A percentile compares a stretch with the other conserved stretches of the same genome.
phyloP scores from a whole-genome alignment of 257 asterid genomes.

The Phtheirospermum japonicum region DNA sequence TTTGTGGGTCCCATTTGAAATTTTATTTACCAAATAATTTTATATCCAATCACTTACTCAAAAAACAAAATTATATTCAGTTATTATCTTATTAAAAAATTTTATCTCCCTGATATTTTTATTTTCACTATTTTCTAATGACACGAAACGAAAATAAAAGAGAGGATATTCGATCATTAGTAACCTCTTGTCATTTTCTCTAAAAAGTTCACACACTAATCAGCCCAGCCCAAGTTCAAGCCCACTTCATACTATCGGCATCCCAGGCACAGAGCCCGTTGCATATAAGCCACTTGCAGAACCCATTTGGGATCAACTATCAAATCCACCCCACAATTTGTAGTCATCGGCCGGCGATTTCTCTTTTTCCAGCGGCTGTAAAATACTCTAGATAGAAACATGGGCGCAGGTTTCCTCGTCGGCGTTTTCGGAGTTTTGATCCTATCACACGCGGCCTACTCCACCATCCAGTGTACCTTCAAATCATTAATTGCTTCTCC shows the following conservation, averaged over 20 bases:
- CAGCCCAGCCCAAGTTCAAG: neutral
- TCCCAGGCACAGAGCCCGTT: neutral
- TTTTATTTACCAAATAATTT: too few species aligned
- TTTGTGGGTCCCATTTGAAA: too few species aligned
- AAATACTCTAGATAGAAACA: conserved; percentile 19
- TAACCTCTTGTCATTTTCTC: too few species aligned
- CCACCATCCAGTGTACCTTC: conserved; percentile 77
- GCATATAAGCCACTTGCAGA: neutral
- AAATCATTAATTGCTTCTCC: conserved; percentile 1
- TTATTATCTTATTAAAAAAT: too few species aligned
- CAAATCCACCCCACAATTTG: conserved; percentile 16
- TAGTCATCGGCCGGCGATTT: conserved; percentile 33
- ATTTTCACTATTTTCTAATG: too few species aligned
- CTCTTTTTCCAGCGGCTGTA: conserved; percentile 10
- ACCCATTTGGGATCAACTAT: conserved; percentile 9
- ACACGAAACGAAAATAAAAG: too few species aligned
- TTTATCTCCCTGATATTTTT: too few species aligned
- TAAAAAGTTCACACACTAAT: too few species aligned
- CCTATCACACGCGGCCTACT: conserved; percentile 73
- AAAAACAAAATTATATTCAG: too few species aligned
- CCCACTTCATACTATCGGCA: neutral
- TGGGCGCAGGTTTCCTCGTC: conserved; percentile 71
- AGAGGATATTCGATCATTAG: too few species aligned
- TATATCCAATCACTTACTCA: too few species aligned
- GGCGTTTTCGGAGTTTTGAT: conserved; percentile 76